Conservation (phyloP, 495 filamentous ascomycete genomes). For the Aeminium ludgeri region DNA sequence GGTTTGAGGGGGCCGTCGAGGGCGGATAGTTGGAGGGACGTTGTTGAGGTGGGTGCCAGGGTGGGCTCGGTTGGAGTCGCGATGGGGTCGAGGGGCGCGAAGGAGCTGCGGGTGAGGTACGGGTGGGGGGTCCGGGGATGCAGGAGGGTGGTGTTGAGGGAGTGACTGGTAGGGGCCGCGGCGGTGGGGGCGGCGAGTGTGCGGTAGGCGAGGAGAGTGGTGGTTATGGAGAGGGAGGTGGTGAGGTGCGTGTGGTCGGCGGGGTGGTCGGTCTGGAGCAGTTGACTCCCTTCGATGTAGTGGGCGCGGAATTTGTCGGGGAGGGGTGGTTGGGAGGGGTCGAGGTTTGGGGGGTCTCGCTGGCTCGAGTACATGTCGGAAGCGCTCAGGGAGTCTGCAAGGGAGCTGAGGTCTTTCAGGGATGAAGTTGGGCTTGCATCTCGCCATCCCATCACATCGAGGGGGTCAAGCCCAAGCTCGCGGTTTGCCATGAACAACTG, state of each 20-base stretch:
- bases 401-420: slow-evolving; percentile 5
- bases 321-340: slow-evolving; percentile 43
- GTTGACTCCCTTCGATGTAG: slow-evolving; percentile 42
- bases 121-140: background rate
- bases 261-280: slow-evolving; percentile 38
- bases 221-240: slow-evolving; percentile 11
- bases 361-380: slow-evolving; percentile 20
- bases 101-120: slow-evolving; percentile 24
- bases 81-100: slow-evolving; percentile 40
- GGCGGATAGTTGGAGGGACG: slow-evolving; percentile 35
- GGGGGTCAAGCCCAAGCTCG: slow-evolving; percentile 1
- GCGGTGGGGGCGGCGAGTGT: slow-evolving; percentile 7
- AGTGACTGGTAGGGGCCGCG: slow-evolving; percentile 5
- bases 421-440: background rate
- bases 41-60: slow-evolving; percentile 21
- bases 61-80: slow-evolving; percentile 27
- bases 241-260: slow-evolving; percentile 28
- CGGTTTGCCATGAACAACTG: background rate
- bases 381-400: slow-evolving; percentile 20
- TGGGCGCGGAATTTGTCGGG: slow-evolving; percentile 43
- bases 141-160: slow-evolving; percentile 4
- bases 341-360: slow-evolving; percentile 23
- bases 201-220: slow-evolving; percentile 16
- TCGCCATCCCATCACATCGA: slow-evolving; percentile 25
- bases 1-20: slow-evolving; percentile 51